phyloP scores from a whole-genome alignment of 2,329 filamentous ascomycete genomes.

The Neonectria magnoliae region DNA sequence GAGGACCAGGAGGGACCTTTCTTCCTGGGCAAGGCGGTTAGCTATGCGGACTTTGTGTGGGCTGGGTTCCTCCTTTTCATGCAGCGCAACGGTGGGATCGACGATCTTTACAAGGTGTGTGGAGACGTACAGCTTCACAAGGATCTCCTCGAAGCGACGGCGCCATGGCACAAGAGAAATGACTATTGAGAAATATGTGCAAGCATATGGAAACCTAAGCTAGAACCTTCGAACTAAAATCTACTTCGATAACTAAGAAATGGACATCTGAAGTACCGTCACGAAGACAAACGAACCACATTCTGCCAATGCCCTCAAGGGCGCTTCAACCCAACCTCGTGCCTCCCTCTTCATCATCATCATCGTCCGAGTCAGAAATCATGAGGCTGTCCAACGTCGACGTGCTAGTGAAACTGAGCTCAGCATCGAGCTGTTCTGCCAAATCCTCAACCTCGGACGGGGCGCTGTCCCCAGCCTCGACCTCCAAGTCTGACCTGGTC shows the following conservation, averaged over 20 bases:
- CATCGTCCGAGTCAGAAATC: constrained; percentile 28
- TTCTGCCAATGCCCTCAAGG: neutral
- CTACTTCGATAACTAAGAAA: constrained; percentile 1
- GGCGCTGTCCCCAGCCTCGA: constrained; percentile 19
- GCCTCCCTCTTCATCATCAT: constrained; percentile 20
- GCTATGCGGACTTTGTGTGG: constrained; percentile 69
- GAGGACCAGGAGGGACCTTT: constrained; percentile 68
- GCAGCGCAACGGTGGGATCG: constrained; percentile 47
- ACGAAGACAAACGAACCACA: neutral
- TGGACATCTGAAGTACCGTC: neutral
- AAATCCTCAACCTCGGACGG: constrained; percentile 29
- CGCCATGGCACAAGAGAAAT: constrained; percentile 54
- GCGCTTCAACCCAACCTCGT: constrained; percentile 3
- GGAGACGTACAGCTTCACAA: constrained; percentile 52
- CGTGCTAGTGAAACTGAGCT: constrained; percentile 16
- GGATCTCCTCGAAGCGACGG: constrained; percentile 51
- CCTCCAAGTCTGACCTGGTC: constrained; percentile 22
- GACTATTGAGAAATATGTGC: constrained; percentile 44
- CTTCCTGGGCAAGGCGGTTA: constrained; percentile 65
- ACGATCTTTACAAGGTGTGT: constrained; percentile 48
- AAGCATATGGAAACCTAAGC: neutral
- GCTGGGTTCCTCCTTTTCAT: constrained; percentile 58
- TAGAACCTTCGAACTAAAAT: neutral
- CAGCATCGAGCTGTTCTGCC: constrained; percentile 18
- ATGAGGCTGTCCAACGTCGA: constrained; percentile 2